Percentiles rank a stretch among this genome's conserved stretches.
These are phyloP conservation scores for Mortierella sp. DNA, from an alignment of 371 early-diverging fungal species.

Conservation along the genomic window DNA sequence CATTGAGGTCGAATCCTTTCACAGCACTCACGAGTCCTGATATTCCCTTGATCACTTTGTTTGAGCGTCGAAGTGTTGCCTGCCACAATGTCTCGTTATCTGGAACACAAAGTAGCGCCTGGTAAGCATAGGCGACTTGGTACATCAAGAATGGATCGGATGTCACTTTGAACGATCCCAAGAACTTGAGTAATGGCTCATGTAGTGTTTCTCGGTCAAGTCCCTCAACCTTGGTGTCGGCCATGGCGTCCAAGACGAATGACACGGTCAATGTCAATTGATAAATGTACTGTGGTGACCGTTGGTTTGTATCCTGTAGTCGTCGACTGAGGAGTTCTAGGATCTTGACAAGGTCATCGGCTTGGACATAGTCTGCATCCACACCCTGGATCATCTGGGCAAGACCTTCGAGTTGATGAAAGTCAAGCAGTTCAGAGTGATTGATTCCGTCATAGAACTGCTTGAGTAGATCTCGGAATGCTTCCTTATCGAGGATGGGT, in stretches of 20 bases:
- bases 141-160: background rate
- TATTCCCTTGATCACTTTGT: no score
- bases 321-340: background rate
- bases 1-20: no score
- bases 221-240: background rate
- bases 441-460: no score
- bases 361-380: background rate
- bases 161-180: background rate
- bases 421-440: no score
- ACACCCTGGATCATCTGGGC: background rate
- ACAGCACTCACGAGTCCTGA: no score
- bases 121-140: background rate
- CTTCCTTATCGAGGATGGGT: no score
- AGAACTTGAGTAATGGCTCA: background rate
- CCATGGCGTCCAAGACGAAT: conserved; percentile 1
- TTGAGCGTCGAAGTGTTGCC: no score
- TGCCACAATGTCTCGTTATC: no score
- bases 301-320: background rate
- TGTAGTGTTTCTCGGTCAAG: background rate
- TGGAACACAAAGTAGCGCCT: no score
- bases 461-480: no score
- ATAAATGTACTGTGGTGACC: background rate
- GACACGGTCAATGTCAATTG: background rate
- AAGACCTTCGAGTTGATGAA: background rate
- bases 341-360: conserved; percentile 1